phyloP scores from a whole-genome alignment of 1,284 basidiomycete genomes.

The Bjerkandera adusta region DNA sequence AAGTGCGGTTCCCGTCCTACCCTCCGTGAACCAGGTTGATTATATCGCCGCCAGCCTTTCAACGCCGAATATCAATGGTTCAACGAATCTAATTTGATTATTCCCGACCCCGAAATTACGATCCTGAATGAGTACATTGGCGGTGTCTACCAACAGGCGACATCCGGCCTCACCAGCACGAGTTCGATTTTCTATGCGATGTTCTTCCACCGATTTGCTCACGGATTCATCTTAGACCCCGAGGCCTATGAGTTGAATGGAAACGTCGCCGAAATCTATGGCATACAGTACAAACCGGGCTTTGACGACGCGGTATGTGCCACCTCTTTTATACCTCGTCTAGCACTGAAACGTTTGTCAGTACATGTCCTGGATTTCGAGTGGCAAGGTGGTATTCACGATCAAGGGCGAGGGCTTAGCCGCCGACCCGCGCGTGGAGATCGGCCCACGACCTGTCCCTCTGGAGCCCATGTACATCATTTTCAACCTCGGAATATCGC shows the following conservation, averaged over 20 bases:
- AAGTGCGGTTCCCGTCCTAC: slow-evolving; percentile 31
- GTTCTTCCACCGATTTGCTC: slow-evolving; percentile 15
- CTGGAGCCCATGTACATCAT: slow-evolving; percentile 66
- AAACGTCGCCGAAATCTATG: slow-evolving; percentile 40
- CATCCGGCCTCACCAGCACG: slow-evolving; percentile 46
- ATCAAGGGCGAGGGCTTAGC: slow-evolving; percentile 53
- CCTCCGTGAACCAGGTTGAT: neutral
- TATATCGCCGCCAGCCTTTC: slow-evolving; percentile 45
- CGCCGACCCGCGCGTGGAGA: slow-evolving; percentile 47
- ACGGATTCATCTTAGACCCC: neutral
- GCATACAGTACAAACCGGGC: slow-evolving; percentile 42
- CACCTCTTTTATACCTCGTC: no score
- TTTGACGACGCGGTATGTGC: slow-evolving; percentile 33
- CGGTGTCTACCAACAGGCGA: slow-evolving; percentile 58
- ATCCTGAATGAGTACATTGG: slow-evolving; percentile 50
- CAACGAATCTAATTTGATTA: slow-evolving; percentile 48
- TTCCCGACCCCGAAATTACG: slow-evolving; percentile 47
- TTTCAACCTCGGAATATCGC: slow-evolving; percentile 52
- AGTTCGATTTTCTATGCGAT: slow-evolving; percentile 52
- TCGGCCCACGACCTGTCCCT: slow-evolving; percentile 58
- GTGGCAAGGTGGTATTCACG: slow-evolving; percentile 54
- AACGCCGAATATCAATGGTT: slow-evolving; percentile 55
- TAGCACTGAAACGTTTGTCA: no score
- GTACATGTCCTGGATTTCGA: slow-evolving; percentile 61
- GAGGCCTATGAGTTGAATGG: slow-evolving; percentile 28